Evolutionary conservation across 1,284 basidiomycete species (phyloP).

Genomic region (Leucoagaricus sp.): DNA sequence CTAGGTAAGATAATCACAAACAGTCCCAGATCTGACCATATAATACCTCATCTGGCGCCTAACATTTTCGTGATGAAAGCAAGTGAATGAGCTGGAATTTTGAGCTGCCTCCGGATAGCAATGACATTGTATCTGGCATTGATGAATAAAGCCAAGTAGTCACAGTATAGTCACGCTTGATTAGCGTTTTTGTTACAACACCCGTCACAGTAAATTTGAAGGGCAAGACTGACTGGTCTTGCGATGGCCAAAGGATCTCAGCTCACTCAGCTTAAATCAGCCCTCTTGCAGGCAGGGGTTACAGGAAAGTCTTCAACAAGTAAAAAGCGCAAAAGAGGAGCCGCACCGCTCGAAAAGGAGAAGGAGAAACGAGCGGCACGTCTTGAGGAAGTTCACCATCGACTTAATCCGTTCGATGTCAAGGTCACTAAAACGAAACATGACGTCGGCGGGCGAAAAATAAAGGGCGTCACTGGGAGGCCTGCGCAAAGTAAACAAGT

Average conservation of each 20-base stretch:
- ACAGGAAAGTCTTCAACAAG: conserved; percentile 50
- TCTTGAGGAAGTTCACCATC: conserved; percentile 82
- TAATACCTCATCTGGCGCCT: too few species aligned
- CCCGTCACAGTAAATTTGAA: conserved; percentile 26
- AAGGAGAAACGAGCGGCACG: conserved; percentile 79
- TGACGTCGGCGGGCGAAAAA: conserved; percentile 85
- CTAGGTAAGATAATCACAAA: too few species aligned
- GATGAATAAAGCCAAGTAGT: too few species aligned
- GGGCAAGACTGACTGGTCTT: not conserved
- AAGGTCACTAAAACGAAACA: conserved; percentile 92
- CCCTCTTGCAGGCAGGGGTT: conserved; percentile 77
- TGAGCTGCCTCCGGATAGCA: too few species aligned
- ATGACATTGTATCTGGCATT: too few species aligned
- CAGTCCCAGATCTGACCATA: too few species aligned
- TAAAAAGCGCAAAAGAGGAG: conserved; percentile 72
- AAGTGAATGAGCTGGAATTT: too few species aligned
- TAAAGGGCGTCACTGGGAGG: conserved; percentile 82
- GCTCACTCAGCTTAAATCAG: conserved; percentile 84
- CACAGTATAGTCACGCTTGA: too few species aligned
- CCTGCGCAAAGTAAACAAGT: conserved; percentile 89
- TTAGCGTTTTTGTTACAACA: too few species aligned
- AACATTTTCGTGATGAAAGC: too few species aligned
- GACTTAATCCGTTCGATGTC: conserved; percentile 92
- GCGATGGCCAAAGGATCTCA: conserved; percentile 35
- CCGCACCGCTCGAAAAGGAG: conserved; percentile 65